Percentiles rank a stretch among this genome's conserved stretches.
Evolutionary conservation across 1,284 basidiomycete species (phyloP).

Genomic region (Heterobasidion occidentale): DNA sequence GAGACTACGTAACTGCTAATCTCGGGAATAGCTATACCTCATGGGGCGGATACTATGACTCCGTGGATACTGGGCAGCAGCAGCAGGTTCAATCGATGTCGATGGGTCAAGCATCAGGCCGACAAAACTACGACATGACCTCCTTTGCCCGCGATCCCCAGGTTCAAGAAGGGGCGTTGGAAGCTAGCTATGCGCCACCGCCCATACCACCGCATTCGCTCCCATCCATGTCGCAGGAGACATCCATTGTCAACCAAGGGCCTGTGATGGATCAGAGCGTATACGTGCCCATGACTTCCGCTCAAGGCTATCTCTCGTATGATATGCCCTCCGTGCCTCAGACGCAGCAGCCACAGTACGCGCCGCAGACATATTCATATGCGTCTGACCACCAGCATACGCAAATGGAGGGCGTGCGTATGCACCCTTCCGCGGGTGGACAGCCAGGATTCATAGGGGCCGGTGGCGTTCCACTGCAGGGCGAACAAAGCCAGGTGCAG

Average conservation of each 20-base stretch:
- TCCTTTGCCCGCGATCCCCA: not conserved
- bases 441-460: not conserved
- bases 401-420: not conserved
- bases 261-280: not conserved
- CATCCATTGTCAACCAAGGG: too few species aligned
- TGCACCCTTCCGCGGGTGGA: not conserved
- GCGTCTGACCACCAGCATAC: not conserved
- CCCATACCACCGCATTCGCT: not conserved
- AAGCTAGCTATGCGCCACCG: not conserved
- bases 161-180: not conserved
- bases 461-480: not conserved
- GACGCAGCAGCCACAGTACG: not conserved
- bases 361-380: not conserved
- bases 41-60: constrained; percentile 2
- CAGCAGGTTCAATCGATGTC: not conserved
- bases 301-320: not conserved
- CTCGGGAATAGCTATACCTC: constrained; percentile 5
- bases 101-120: not conserved
- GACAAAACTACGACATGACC: not conserved
- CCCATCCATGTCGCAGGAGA: too few species aligned
- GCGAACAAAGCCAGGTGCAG: constrained; percentile 10
- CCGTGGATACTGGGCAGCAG: not conserved
- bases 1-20: not conserved
- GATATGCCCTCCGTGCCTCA: not conserved
- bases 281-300: not conserved